Evolutionary conservation across 208 protist genomes (phyloP).

Genomic region (Polymyxa betae): DNA sequence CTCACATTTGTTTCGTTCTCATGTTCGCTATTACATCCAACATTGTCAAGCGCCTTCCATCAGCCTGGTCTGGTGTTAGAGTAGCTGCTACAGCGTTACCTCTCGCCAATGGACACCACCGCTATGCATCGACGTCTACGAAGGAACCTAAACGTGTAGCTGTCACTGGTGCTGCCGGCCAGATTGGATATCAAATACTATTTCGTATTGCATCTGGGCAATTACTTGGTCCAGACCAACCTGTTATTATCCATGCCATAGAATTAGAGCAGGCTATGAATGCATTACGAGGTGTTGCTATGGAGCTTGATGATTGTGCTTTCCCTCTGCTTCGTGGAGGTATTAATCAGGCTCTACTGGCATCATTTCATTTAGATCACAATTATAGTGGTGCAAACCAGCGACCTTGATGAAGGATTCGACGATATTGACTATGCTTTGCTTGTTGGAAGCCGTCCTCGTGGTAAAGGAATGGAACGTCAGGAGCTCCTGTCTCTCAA

Average conservation of each 20-base stretch:
- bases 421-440: constrained; percentile 72
- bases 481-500: constrained; percentile 91
- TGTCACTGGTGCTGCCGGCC: constrained; percentile 91
- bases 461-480: constrained; percentile 90
- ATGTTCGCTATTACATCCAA: too few species aligned
- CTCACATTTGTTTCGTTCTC: too few species aligned
- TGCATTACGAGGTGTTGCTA: constrained; percentile 62
- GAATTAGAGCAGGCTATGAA: constrained; percentile 77
- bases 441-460: constrained; percentile 79
- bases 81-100: too few species aligned
- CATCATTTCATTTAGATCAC: not conserved
- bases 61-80: too few species aligned
- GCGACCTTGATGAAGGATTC: constrained; percentile 65
- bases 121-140: not conserved
- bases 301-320: constrained; percentile 72
- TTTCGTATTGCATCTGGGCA: constrained; percentile 86
- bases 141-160: constrained; percentile 76
- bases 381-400: constrained; percentile 28
- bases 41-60: too few species aligned
- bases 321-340: constrained; percentile 67
- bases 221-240: constrained; percentile 84
- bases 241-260: constrained; percentile 85
- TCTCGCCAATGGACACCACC: too few species aligned
- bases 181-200: constrained; percentile 89
- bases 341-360: not conserved